Evolutionary conservation across 768 basidiomycete genomes (phyloP), one percentile per base, ranked within the genome.

Genomic region (Chalciporus chontae): DNA sequence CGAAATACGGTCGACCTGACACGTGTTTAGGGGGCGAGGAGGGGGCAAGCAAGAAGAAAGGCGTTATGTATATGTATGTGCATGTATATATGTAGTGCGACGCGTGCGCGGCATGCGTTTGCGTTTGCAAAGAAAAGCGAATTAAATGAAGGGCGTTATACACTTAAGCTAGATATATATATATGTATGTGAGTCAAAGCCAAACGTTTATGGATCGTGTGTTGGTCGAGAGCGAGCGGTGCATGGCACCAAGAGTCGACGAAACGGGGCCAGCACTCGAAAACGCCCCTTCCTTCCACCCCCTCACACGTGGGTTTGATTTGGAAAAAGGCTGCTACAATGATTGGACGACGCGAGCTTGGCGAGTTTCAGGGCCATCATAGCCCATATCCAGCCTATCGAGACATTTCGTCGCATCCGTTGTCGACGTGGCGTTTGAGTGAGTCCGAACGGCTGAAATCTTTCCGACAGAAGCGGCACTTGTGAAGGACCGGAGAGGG

Each of bases 381-480:
- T 15, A 13, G 13, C 26, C 23, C 42, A 39, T 47, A 37, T 34
- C 32, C 26, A 55, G 52, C 57, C 56, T 67, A 68, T 64, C 64
- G 68, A 48, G 76, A 74, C 73, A 76, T 77, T 63, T 83, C 81
- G 64, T 84, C 83, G 71, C 86, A 87, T 44, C 87, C 87, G 57
- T 89, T 87, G 73, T 90, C 87, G 46, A 85, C 58, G 68, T 91
- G 89, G 64, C 89, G 77, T 69, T 90, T 91, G 56, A 90, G 73
- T 51, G 89, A 90, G 70, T 87, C 86, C 43, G 70, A 77, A 65
- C 89, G 80, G 70, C 85, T 87, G 65, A 90, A 89, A 62, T 83
- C 83, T 68, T 89, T 90, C 58, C 77, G 75, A 68, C 89, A 90
- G 64, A 74, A 83, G 23, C 77, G 77, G 69, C 89, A 90, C 45